A percentile compares a stretch with the other conserved stretches of the same genome.
Evolutionary conservation across 495 filamentous ascomycete genomes (phyloP).

Genomic region (Tuber calosporum): DNA sequence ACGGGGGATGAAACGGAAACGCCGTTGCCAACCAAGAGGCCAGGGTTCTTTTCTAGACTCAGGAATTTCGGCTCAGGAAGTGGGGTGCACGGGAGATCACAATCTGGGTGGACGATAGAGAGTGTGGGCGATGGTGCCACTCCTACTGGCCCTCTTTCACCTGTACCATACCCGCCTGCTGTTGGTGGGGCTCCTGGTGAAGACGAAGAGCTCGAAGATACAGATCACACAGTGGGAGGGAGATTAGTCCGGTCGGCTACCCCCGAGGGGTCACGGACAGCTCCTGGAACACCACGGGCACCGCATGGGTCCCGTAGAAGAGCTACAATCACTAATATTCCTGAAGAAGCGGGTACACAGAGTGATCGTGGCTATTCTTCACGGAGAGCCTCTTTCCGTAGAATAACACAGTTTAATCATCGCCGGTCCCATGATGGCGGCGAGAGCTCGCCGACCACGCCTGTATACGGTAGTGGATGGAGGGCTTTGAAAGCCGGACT

Average conservation of each 20-base stretch:
- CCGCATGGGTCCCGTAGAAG: slow-evolving; percentile 25
- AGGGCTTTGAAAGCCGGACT: slow-evolving; percentile 75
- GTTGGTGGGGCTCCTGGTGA: slow-evolving; percentile 26
- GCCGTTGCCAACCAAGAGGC: slow-evolving; percentile 28
- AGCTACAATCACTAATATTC: slow-evolving; percentile 34
- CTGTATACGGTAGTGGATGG: slow-evolving; percentile 62
- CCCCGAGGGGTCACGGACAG: slow-evolving; percentile 19
- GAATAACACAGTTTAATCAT: slow-evolving; percentile 31
- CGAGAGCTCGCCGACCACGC: slow-evolving; percentile 56
- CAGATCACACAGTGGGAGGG: slow-evolving; percentile 18
- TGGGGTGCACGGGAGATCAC: slow-evolving; percentile 34
- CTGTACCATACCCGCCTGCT: slow-evolving; percentile 25
- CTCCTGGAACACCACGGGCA: slow-evolving; percentile 26
- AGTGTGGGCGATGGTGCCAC: slow-evolving; percentile 31
- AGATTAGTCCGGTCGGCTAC: slow-evolving; percentile 25
- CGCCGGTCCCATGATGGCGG: slow-evolving; percentile 26
- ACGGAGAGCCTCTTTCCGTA: slow-evolving; percentile 28
- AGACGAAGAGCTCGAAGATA: slow-evolving; percentile 30
- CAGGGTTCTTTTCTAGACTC: slow-evolving; percentile 38
- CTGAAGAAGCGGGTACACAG: slow-evolving; percentile 21
- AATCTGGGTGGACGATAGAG: slow-evolving; percentile 40
- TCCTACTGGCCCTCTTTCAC: slow-evolving; percentile 27
- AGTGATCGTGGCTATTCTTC: slow-evolving; percentile 22
- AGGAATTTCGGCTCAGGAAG: slow-evolving; percentile 30
- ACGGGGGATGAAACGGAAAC: slow-evolving; percentile 40